Base-by-base conservation (phyloP, 2,329 filamentous ascomycete species). In the Fusarium solani-melongenae region DNA sequence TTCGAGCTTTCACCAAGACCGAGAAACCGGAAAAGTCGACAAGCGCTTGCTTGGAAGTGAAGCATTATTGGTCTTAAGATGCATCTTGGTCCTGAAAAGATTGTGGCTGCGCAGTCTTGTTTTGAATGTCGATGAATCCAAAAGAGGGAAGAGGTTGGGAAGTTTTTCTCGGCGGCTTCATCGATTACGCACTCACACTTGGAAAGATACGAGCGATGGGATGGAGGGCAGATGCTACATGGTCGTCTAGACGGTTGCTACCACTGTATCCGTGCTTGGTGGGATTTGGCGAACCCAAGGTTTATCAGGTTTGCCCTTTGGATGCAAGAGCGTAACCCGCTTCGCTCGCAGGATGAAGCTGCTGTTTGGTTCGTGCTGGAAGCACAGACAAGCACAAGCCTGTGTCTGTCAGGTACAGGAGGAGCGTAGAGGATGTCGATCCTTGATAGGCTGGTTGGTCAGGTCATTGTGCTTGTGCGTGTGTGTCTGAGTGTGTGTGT, bases 71-170 rank as follows among this genome's bases (percentile, higher is more conserved):
- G 55, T 55, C 36, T 71, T 67, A 51, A 31, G 24, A 58, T 55
- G 46, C 14, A 22, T 49, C 39, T 62, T 49, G 36, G 34, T 22
- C 22, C 17, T 44, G 56, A 41, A 41, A 29, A 59, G 14, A 59
- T 33, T 11, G 57, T 66, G 71, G 71, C 71, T 74, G 67, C 53
- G 67, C 57, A 71, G 34, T 22, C 67, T 73, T 74, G 60, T n/a
- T n/a, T n/a, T n/a, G 10, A 41, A 41, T 62, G 49, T 36, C 20
- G 29, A 60, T 31, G 12, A 33, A 29, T 36, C 63, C 41, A 62
- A 53, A 34, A 38, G 31, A 44, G 44, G 44, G 22, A 62, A 62
- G 29, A 55, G 60, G 60, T 62, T 55, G 60, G 33, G 41, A 29
- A 6, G 9, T n/a, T 62, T 29, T 62, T 33, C 33, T 62, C 17